Evolutionary conservation across 2,329 filamentous ascomycete genomes (phyloP), one percentile per base, ranked within the genome.

Genomic region (Hypoxylon sp.): DNA sequence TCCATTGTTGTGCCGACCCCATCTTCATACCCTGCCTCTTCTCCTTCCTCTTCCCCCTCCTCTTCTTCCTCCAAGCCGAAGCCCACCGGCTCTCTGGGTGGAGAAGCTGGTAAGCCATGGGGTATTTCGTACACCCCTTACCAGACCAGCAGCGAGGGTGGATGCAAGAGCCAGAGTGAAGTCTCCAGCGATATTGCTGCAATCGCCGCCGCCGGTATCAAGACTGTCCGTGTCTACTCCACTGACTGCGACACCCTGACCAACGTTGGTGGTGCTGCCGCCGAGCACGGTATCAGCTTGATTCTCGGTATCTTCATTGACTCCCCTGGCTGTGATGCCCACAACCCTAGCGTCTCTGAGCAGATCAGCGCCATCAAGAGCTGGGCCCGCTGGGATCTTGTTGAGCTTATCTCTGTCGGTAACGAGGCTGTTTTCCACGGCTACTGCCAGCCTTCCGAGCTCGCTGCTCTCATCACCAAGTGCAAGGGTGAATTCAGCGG

Each of bases 301-400:
- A 95, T 98, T 80, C 83, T 97, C 68, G 95, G 95, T 80, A 87
- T 98, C 84, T 97, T 91, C 85, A 91, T 98, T 80, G 90, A 91
- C 82, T 83, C 82, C 72, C 84, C 88, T 64, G 85, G 86, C 77
- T 89, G 88, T 82, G 83, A 82, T 75, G 87, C 90, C 78, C 78
- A 78, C 73, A 83, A 83, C 77, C 83, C 87, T 63, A 88, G 87
- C 62, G 90, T 94, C 74, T 84, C 90, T 78, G 83, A 88, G 75
- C 94, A 98, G 86, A 86, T 98, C 67, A 82, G 86, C 33, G 88
- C 89, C 68, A 92, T 98, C 80, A 85, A 88, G 80, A 75, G 80
- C 67, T 97, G 94, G 90, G 87, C 82, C 70, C 82, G 92, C 80
- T 97, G 91, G 90, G 86, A 90, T 69, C 80, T 92, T 54, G 91